phyloP scores from a whole-genome alignment of 1,284 basidiomycete genomes.

The Cryptococcus jaspeensis region DNA sequence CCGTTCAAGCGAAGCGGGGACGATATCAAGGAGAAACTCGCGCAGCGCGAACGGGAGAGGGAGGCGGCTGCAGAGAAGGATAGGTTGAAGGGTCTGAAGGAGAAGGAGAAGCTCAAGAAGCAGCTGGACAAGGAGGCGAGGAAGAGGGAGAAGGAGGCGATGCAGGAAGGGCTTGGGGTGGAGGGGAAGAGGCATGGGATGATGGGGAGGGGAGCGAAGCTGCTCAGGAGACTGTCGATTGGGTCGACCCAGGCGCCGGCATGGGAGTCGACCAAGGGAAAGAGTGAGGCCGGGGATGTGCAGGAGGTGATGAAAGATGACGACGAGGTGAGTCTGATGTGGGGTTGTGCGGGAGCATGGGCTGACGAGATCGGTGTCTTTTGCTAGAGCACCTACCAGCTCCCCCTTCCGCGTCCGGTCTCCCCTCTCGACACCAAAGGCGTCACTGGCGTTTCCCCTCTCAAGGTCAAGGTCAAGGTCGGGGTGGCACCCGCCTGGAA shows the following conservation, averaged over 20 bases:
- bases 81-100: background rate
- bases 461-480: no score
- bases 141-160: background rate
- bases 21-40: no score
- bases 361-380: no score
- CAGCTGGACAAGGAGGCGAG: background rate
- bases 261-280: background rate
- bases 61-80: background rate
- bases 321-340: background rate
- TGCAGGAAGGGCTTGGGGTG: background rate
- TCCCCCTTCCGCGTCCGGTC: no score
- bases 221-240: conserved; percentile 1
- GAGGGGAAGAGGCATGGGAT: background rate
- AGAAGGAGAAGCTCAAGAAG: background rate
- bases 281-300: background rate
- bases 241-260: background rate
- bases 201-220: background rate
- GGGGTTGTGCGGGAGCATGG: no score
- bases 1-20: background rate
- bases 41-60: background rate
- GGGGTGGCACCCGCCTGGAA: no score
- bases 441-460: no score
- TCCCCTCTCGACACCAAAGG: no score
- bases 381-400: no score
- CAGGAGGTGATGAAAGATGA: background rate